Conservation (phyloP, 2,329 filamentous ascomycete species). For the Thielaviopsis populi region DNA sequence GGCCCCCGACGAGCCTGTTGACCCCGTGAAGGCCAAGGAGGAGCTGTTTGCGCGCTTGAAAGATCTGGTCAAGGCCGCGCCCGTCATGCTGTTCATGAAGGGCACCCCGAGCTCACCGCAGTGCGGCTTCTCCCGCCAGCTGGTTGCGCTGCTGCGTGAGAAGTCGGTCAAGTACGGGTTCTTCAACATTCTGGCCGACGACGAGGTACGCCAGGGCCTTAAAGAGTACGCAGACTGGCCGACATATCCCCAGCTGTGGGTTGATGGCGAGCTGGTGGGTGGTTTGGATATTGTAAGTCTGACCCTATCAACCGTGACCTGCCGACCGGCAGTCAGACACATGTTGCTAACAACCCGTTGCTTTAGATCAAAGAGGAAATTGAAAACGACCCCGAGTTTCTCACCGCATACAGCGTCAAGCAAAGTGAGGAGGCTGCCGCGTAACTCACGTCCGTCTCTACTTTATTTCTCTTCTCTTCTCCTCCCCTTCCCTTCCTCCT, state of each 20-base stretch:
- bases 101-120: conserved; percentile 78
- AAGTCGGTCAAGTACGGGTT: conserved; percentile 92
- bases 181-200: conserved; percentile 96
- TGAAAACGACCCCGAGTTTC: conserved; percentile 65
- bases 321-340: neutral
- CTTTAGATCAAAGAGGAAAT: conserved; percentile 82
- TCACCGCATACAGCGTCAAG: conserved; percentile 54
- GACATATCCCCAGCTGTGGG: conserved; percentile 90
- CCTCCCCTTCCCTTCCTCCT: neutral
- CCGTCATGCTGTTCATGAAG: conserved; percentile 81
- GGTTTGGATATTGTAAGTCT: conserved; percentile 83
- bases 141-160: conserved; percentile 75
- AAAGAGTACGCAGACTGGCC: conserved; percentile 99
- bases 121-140: conserved; percentile 83
- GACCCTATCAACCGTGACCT: neutral
- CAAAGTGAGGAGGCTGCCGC: conserved; percentile 26
- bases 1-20: conserved; percentile 23
- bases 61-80: conserved; percentile 84
- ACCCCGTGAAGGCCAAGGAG: conserved; percentile 55
- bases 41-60: conserved; percentile 67
- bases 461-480: neutral
- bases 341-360: neutral
- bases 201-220: conserved; percentile 88
- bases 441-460: neutral
- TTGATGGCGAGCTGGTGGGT: conserved; percentile 77